phyloP scores from a whole-genome alignment of 257 asterid species.

The Leptodermis oblonga region DNA sequence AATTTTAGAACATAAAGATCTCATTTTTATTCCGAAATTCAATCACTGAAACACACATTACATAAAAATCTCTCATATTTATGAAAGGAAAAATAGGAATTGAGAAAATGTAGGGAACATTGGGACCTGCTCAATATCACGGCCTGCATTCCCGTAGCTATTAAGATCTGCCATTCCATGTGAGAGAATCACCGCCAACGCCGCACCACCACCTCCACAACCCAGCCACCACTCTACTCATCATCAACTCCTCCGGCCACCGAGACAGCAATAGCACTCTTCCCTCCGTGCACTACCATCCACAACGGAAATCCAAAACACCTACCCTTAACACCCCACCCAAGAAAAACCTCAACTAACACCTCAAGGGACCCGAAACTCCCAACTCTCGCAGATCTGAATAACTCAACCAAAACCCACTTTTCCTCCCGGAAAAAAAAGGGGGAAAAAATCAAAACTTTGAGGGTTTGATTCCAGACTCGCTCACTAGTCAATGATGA shows the following conservation, averaged over 20 bases:
- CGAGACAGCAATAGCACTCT: conserved; percentile 34
- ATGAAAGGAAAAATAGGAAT: background rate
- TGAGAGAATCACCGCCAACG: conserved; percentile 62
- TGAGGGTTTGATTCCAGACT: background rate
- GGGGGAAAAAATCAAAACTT: conserved; percentile 2
- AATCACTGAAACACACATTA: background rate
- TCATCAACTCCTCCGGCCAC: conserved; percentile 54
- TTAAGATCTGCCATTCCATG: conserved; percentile 99
- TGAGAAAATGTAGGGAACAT: background rate
- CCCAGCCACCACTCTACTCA: conserved; percentile 59
- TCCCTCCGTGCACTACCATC: conserved; percentile 65
- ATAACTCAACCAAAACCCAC: conserved; percentile 13
- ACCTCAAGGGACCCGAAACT: conserved; percentile 5
- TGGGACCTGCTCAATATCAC: conserved; percentile 79
- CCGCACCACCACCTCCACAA: conserved; percentile 66
- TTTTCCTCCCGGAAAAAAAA: background rate
- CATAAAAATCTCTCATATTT: background rate
- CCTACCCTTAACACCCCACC: conserved; percentile 22
- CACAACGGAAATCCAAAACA: conserved; percentile 38
- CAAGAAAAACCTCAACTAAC: conserved; percentile 13
- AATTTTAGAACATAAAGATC: conserved; percentile 10
- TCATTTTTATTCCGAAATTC: background rate
- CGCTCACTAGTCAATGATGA: conserved; percentile 8
- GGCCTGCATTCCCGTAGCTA: conserved; percentile 75
- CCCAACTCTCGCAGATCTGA: conserved; percentile 26